Evolutionary conservation across 108 stramenopile genomes (phyloP).

Genomic region (Nannochloropsis gaditana): DNA sequence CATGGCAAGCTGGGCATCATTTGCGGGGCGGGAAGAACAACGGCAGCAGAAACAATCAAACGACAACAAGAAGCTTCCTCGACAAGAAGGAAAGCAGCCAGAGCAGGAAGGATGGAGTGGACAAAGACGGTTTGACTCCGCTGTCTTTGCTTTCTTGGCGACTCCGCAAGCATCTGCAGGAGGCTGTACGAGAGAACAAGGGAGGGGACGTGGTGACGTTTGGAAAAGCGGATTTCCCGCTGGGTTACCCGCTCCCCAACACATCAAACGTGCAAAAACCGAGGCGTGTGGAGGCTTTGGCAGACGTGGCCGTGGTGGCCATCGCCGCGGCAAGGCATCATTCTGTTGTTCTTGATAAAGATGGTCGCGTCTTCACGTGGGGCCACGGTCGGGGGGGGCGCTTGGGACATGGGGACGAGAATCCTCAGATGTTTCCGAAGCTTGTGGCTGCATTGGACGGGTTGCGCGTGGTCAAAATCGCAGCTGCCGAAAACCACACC

Average conservation of each 20-base stretch:
- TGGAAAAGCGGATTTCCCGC: conserved; percentile 44
- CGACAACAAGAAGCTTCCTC: background rate
- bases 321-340: conserved; percentile 43
- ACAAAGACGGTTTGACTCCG: conserved; percentile 17
- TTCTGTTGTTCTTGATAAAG: conserved; percentile 41
- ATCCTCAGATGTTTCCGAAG: conserved; percentile 38
- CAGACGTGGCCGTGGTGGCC: conserved; percentile 25
- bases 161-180: conserved; percentile 1
- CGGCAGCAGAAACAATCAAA: background rate
- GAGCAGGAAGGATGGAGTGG: background rate
- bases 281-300: conserved; percentile 32
- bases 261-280: conserved; percentile 29
- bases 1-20: background rate
- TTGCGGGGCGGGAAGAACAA: background rate
- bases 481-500: conserved; percentile 48
- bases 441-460: conserved; percentile 26
- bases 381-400: conserved; percentile 49
- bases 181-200: background rate
- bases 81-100: background rate
- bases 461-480: conserved; percentile 28
- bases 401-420: conserved; percentile 47
- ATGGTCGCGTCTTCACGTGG: conserved; percentile 43
- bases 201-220: conserved; percentile 20
- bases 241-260: conserved; percentile 42
- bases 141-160: conserved; percentile 18